A percentile compares a stretch with the other conserved stretches of the same genome.
Evolutionary conservation across 176 grass and related monocot species (phyloP).

Genomic region (Rhynchospora breviuscula): DNA sequence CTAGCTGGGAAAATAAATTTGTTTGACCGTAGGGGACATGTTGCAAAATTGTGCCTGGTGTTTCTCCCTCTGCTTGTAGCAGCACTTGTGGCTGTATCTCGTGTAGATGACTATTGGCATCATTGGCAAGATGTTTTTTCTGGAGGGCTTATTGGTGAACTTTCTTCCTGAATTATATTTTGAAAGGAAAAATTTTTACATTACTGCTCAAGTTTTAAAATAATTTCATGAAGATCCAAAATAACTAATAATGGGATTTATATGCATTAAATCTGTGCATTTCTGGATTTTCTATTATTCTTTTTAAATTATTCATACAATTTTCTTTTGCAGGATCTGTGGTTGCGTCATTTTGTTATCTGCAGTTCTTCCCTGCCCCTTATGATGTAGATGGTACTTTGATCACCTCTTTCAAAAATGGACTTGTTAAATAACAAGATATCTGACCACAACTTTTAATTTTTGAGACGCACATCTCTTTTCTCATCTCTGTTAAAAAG

Average conservation of each 20-base stretch:
- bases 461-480: background rate
- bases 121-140: constrained; percentile 86
- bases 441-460: background rate
- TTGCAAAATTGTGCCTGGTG: constrained; percentile 67
- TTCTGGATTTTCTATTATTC: background rate
- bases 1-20: constrained; percentile 68
- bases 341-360: constrained; percentile 72
- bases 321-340: constrained; percentile 43
- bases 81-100: constrained; percentile 62
- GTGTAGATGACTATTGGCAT: constrained; percentile 92
- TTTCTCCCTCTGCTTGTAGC: constrained; percentile 61
- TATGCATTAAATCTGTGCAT: background rate
- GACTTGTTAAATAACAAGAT: background rate
- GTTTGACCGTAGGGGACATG: constrained; percentile 64
- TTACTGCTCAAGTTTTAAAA: background rate
- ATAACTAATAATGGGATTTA: background rate
- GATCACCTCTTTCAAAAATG: background rate
- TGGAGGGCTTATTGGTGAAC: constrained; percentile 51
- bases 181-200: background rate
- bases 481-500: background rate
- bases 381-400: constrained; percentile 54
- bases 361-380: constrained; percentile 79
- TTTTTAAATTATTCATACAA: background rate
- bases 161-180: constrained; percentile 18
- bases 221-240: background rate